These are phyloP conservation scores for Apophysomyces ossiformis DNA, from an alignment of 371 early-diverging fungal genomes.

Conservation along the genomic window DNA sequence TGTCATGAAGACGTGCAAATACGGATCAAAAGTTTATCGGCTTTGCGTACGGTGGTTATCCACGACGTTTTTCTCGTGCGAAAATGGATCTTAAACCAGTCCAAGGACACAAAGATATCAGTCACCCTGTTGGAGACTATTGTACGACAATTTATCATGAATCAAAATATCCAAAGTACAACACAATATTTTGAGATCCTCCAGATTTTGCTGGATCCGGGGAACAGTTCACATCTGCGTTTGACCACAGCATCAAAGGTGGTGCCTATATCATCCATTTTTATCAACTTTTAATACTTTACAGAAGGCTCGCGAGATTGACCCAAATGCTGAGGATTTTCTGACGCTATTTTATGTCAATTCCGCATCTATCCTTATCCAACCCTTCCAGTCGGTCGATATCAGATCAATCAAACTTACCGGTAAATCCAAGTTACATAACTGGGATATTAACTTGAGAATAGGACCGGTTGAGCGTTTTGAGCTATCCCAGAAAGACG, in stretches of 20 bases:
- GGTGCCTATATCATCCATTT: conserved; percentile 6
- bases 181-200: conserved; percentile 76
- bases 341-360: conserved; percentile 75
- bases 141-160: conserved; percentile 62
- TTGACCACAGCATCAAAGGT: conserved; percentile 31
- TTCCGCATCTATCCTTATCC: conserved; percentile 58
- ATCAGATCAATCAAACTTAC: conserved; percentile 30
- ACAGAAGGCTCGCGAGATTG: conserved; percentile 36
- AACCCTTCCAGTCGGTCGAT: conserved; percentile 59
- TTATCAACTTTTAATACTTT: neutral
- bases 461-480: conserved; percentile 40
- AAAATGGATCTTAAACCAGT: conserved; percentile 68
- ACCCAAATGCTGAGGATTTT: conserved; percentile 73
- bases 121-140: conserved; percentile 59
- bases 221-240: conserved; percentile 24
- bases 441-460: neutral
- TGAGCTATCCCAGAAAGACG: conserved; percentile 29
- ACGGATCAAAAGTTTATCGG: conserved; percentile 68
- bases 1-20: conserved; percentile 52
- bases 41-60: conserved; percentile 74
- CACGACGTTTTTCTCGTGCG: conserved; percentile 79
- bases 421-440: conserved; percentile 22
- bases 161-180: conserved; percentile 67
- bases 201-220: conserved; percentile 75
- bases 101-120: conserved; percentile 39